Evolutionary conservation across 106 monocot species (phyloP).

Genomic region (Xerophyta viscosa): DNA sequence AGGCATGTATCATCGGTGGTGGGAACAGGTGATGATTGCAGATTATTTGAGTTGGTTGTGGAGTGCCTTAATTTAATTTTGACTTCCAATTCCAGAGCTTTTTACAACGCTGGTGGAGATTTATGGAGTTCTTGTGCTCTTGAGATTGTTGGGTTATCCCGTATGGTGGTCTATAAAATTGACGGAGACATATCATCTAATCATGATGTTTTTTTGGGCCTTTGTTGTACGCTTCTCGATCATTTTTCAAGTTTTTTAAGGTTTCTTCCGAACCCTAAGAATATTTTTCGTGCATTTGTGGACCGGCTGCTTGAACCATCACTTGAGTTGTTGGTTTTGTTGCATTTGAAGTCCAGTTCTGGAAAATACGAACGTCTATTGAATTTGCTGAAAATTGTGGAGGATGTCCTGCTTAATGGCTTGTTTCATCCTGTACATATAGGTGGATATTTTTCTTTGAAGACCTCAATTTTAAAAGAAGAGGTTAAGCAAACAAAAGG

Average conservation of each 20-base stretch:
- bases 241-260: constrained; percentile 62
- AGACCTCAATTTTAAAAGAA: constrained; percentile 17
- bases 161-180: constrained; percentile 18
- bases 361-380: constrained; percentile 11
- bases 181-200: background rate
- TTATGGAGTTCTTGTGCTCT: constrained; percentile 64
- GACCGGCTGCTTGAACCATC: constrained; percentile 59
- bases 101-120: constrained; percentile 59
- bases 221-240: constrained; percentile 42
- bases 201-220: constrained; percentile 10
- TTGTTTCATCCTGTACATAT: constrained; percentile 79
- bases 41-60: constrained; percentile 22
- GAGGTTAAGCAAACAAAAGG: constrained; percentile 17
- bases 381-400: constrained; percentile 33
- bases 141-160: constrained; percentile 32
- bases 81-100: constrained; percentile 34
- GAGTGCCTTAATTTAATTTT: constrained; percentile 51
- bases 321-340: constrained; percentile 53
- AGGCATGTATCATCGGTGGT: constrained; percentile 6
- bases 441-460: constrained; percentile 53
- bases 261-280: constrained; percentile 64
- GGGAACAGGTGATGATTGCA: constrained; percentile 1
- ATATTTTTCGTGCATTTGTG: constrained; percentile 70
- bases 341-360: constrained; percentile 22
- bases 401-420: constrained; percentile 64